phyloP scores from a whole-genome alignment of 2,329 filamentous ascomycete species.

The Colletotrichum cordylinicola region DNA sequence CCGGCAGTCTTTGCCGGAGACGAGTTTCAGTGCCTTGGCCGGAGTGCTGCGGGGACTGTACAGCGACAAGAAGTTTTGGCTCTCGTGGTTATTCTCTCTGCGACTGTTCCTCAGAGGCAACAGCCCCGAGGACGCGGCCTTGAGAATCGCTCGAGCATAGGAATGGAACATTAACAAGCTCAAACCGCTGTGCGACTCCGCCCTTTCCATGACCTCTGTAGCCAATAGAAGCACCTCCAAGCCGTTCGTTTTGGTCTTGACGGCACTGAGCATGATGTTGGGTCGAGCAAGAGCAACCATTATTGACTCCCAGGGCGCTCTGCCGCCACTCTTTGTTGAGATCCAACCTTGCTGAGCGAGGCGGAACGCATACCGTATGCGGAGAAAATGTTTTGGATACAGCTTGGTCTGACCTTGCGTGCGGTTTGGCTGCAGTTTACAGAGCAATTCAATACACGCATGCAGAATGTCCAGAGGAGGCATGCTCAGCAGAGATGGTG shows the following conservation, averaged over 20 bases:
- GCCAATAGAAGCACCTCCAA: not conserved
- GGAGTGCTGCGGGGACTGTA: not conserved
- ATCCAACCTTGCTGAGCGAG: not conserved
- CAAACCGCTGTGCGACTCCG: not conserved
- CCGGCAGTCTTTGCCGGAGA: not conserved
- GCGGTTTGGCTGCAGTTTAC: constrained; percentile 9
- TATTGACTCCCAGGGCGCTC: constrained; percentile 16
- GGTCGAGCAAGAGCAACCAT: constrained; percentile 5
- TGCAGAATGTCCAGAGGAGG: constrained; percentile 35
- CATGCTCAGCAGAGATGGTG: not conserved
- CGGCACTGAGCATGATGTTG: constrained; percentile 9
- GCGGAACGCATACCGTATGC: constrained; percentile 2
- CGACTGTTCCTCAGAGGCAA: constrained; percentile 37
- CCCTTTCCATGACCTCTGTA: not conserved
- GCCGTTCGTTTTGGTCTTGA: not conserved
- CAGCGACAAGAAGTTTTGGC: not conserved
- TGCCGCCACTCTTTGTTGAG: not conserved
- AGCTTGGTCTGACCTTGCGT: not conserved
- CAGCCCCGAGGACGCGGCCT: constrained; percentile 23
- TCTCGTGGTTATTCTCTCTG: not conserved
- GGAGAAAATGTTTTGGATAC: not conserved
- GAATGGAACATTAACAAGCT: constrained; percentile 24
- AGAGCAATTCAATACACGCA: constrained; percentile 5
- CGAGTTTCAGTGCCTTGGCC: not conserved
- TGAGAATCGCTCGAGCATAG: not conserved